A percentile compares a stretch with the other conserved stretches of the same genome.
Conservation (phyloP, 768 basidiomycete genomes). For the Lentinula raphanica region DNA sequence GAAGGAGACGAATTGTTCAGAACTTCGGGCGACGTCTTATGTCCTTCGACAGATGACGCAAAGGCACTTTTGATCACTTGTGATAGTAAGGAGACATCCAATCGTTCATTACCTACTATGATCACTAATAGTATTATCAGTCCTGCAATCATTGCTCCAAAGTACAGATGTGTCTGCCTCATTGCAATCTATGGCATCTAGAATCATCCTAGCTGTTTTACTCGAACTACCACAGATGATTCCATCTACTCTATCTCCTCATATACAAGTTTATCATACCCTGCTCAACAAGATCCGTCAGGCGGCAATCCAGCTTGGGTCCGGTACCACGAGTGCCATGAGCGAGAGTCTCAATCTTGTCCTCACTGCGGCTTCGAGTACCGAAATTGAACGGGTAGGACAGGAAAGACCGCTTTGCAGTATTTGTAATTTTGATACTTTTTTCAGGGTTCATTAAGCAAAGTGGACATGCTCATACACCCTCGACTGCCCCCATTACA, state of each 20-base stretch:
- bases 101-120: neutral
- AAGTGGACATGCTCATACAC: conserved; percentile 64
- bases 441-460: conserved; percentile 9
- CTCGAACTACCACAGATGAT: conserved; percentile 53
- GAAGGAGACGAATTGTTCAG: conserved; percentile 75
- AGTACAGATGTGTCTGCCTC: conserved; percentile 48
- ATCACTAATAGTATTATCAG: conserved; percentile 27
- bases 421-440: neutral
- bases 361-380: conserved; percentile 31
- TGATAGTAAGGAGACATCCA: conserved; percentile 40
- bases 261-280: conserved; percentile 39
- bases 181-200: conserved; percentile 52
- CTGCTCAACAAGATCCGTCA: conserved; percentile 43
- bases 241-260: conserved; percentile 49
- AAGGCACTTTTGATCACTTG: conserved; percentile 48
- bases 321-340: conserved; percentile 54
- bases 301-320: conserved; percentile 42
- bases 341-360: conserved; percentile 58
- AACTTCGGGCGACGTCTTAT: conserved; percentile 39
- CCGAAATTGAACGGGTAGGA: conserved; percentile 26
- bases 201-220: conserved; percentile 53
- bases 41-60: conserved; percentile 44
- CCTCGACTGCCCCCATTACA: conserved; percentile 76
- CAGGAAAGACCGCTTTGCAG: neutral
- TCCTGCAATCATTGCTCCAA: conserved; percentile 40